phyloP scores from a whole-genome alignment of 2,329 filamentous ascomycete genomes.

The Juglanconis oblonga region DNA sequence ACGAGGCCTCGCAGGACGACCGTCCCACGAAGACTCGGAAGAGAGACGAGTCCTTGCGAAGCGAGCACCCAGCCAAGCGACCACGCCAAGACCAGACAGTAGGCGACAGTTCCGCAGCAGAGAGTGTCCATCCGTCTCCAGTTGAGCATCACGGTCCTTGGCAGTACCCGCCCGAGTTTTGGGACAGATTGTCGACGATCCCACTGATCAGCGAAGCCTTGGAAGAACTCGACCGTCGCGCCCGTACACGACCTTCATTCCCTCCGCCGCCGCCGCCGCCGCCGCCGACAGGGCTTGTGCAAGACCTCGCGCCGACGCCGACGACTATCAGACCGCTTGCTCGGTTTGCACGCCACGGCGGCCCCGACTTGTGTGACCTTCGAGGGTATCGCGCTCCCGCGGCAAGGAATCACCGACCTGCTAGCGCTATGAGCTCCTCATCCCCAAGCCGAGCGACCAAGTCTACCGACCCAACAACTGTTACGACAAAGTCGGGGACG shows the following conservation, averaged over 20 bases:
- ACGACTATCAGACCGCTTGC: not conserved
- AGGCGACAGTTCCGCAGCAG: not conserved
- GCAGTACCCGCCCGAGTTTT: conserved; percentile 17
- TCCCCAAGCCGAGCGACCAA: conserved; percentile 17
- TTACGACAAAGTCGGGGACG: too few species aligned
- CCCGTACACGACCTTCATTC: not conserved
- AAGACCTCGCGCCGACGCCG: too few species aligned
- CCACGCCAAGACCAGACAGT: not conserved
- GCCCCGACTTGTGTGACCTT: conserved; percentile 24
- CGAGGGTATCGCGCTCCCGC: conserved; percentile 16
- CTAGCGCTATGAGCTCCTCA: conserved; percentile 17
- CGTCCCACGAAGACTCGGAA: not conserved
- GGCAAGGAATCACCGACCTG: not conserved
- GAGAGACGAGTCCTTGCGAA: not conserved
- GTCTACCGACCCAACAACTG: conserved; percentile 20
- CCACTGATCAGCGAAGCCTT: conserved; percentile 8
- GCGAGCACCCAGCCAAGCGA: not conserved
- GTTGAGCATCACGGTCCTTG: not conserved
- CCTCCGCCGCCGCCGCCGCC: not conserved
- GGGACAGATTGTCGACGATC: conserved; percentile 14
- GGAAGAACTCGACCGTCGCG: conserved; percentile 2
- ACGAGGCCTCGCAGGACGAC: too few species aligned
- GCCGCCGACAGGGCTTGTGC: not conserved
- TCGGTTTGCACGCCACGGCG: conserved; percentile 25
- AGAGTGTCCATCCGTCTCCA: not conserved